A percentile compares a stretch with the other conserved stretches of the same genome.
phyloP scores from a whole-genome alignment of 176 grass and related monocot species.

The Melocanna baccifera region DNA sequence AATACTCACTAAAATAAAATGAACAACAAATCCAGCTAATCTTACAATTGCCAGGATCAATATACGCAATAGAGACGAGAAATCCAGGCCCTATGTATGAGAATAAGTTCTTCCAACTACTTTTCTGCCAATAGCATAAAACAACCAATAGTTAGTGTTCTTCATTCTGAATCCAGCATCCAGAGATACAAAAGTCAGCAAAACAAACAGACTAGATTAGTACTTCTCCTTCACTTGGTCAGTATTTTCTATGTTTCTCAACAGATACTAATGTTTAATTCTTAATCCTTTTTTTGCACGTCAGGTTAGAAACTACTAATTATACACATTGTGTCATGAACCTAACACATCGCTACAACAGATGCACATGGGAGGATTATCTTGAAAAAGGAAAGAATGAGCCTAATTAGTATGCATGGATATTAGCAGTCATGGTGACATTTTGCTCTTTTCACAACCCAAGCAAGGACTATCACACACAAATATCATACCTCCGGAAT shows the following conservation, averaged over 20 bases:
- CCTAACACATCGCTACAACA: neutral
- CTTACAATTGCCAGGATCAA: slow-evolving; percentile 99
- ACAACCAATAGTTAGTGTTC: slow-evolving; percentile 21
- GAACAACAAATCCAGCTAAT: slow-evolving; percentile 4
- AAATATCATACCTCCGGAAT: slow-evolving; percentile 71
- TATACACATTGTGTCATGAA: neutral
- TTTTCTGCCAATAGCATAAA: slow-evolving; percentile 57
- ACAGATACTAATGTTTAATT: slow-evolving; percentile 1
- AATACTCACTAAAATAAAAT: neutral
- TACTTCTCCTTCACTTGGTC: neutral
- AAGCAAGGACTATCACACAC: neutral
- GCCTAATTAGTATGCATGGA: neutral
- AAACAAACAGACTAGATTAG: neutral
- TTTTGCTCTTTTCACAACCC: neutral
- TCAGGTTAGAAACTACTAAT: neutral
- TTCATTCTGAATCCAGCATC: neutral
- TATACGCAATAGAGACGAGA: slow-evolving; percentile 93
- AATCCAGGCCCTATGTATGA: slow-evolving; percentile 94
- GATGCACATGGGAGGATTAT: slow-evolving; percentile 21
- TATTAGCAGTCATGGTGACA: neutral
- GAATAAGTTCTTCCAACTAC: slow-evolving; percentile 91
- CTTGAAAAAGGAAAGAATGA: neutral
- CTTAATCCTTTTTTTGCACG: neutral
- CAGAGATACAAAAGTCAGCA: neutral
- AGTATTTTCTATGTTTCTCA: neutral